These are phyloP conservation scores for Beauveria rudraprayagi DNA, from an alignment of 2,329 filamentous ascomycete species.

Conservation along the genomic window DNA sequence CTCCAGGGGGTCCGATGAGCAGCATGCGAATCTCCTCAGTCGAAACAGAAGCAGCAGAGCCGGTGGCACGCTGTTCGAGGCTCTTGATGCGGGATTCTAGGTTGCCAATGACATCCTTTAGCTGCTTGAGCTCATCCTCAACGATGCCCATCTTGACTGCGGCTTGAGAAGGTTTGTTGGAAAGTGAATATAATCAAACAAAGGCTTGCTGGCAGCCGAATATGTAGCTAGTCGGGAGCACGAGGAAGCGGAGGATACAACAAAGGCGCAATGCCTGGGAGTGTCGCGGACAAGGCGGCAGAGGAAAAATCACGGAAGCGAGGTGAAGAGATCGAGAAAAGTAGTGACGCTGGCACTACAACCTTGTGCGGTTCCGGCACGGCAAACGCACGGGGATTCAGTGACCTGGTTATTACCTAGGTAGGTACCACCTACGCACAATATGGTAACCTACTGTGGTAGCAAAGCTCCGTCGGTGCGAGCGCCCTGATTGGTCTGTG, in stretches of 20 bases:
- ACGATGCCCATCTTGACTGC: conserved; percentile 72
- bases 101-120: conserved; percentile 74
- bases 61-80: conserved; percentile 66
- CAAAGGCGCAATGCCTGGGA: conserved; percentile 15
- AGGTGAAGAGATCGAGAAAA: conserved; percentile 9
- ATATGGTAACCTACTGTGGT: not conserved
- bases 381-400: conserved; percentile 10
- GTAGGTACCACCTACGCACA: too few relatives aligned
- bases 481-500: conserved; percentile 6
- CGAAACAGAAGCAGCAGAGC: conserved; percentile 40
- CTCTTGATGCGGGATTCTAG: conserved; percentile 81
- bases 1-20: conserved; percentile 92
- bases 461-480: conserved; percentile 3
- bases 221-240: not conserved
- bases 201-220: not conserved
- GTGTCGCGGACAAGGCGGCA: conserved; percentile 2
- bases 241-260: conserved; percentile 2
- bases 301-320: not conserved
- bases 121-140: conserved; percentile 74
- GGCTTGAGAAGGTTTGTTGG: conserved; percentile 4
- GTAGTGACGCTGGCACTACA: conserved; percentile 10
- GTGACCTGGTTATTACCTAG: not conserved
- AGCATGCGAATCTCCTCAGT: conserved; percentile 82
- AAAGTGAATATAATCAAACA: not conserved
- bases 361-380: not conserved